Conservation (phyloP, 345 rosid species). For the Rhizophora apiculata region DNA sequence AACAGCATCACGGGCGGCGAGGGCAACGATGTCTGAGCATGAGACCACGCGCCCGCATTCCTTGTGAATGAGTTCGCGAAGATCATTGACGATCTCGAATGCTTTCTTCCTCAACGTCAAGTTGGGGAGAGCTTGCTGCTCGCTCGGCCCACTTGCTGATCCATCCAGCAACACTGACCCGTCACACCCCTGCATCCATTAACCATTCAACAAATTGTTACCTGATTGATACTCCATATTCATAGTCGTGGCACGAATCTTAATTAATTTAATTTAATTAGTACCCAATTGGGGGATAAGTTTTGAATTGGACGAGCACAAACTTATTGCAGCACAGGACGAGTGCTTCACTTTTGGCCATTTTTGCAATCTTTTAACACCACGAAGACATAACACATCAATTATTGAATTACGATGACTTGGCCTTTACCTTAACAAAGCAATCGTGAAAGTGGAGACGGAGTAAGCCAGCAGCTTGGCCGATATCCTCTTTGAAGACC, state of each 20-base stretch:
- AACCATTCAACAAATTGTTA: neutral
- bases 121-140: constrained; percentile 69
- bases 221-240: too few species aligned
- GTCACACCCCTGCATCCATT: constrained; percentile 68
- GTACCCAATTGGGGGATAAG: too few species aligned
- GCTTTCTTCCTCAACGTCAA: constrained; percentile 37
- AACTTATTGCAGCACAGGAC: too few species aligned
- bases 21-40: constrained; percentile 54
- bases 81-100: constrained; percentile 46
- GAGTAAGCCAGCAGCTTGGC: constrained; percentile 84
- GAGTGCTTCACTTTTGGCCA: too few species aligned
- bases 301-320: too few species aligned
- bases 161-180: constrained; percentile 79
- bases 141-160: constrained; percentile 76
- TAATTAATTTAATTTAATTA: too few species aligned
- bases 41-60: constrained; percentile 57
- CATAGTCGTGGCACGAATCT: too few species aligned
- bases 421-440: constrained; percentile 64
- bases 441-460: constrained; percentile 96
- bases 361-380: too few species aligned
- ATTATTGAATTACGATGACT: too few species aligned
- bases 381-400: too few species aligned
- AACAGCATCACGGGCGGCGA: constrained; percentile 65
- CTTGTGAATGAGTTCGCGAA: constrained; percentile 36
- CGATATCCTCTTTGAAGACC: constrained; percentile 62